A percentile compares a stretch with the other conserved stretches of the same genome.
Evolutionary conservation across 805 yeast genomes (phyloP).

Genomic region (Sugiyamaella americana): DNA sequence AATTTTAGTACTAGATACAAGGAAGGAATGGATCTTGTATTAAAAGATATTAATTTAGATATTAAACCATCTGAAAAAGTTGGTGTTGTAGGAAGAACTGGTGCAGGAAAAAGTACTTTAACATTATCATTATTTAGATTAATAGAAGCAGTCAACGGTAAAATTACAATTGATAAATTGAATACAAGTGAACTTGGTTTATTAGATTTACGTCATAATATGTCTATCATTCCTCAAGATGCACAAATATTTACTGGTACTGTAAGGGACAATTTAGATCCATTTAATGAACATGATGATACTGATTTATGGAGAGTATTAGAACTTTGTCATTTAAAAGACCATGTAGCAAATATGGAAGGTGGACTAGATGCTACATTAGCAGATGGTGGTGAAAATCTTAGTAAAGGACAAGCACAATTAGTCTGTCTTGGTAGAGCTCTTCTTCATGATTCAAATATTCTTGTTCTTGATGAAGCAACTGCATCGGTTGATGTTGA

Average conservation of each 20-base stretch:
- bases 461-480: slow-evolving; percentile 71
- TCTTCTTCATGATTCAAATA: slow-evolving; percentile 55
- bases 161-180: slow-evolving; percentile 48
- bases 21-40: slow-evolving; percentile 60
- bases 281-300: slow-evolving; percentile 46
- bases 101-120: slow-evolving; percentile 83
- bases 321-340: slow-evolving; percentile 46
- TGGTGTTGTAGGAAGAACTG: slow-evolving; percentile 85
- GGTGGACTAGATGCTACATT: slow-evolving; percentile 45
- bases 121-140: slow-evolving; percentile 63
- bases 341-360: slow-evolving; percentile 39
- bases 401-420: slow-evolving; percentile 78
- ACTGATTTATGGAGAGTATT: slow-evolving; percentile 51
- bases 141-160: slow-evolving; percentile 45
- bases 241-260: slow-evolving; percentile 60
- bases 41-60: slow-evolving; percentile 54
- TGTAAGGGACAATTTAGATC: slow-evolving; percentile 55
- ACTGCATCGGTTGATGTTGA: slow-evolving; percentile 74
- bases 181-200: slow-evolving; percentile 47
- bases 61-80: slow-evolving; percentile 70
- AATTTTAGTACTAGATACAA: slow-evolving; percentile 64
- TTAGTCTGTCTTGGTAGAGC: slow-evolving; percentile 72
- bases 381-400: slow-evolving; percentile 64
- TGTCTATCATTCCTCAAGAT: slow-evolving; percentile 62
- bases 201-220: slow-evolving; percentile 45